Evolutionary conservation across 805 yeast genomes (phyloP).

Genomic region (Cyberlindnera japonica): DNA sequence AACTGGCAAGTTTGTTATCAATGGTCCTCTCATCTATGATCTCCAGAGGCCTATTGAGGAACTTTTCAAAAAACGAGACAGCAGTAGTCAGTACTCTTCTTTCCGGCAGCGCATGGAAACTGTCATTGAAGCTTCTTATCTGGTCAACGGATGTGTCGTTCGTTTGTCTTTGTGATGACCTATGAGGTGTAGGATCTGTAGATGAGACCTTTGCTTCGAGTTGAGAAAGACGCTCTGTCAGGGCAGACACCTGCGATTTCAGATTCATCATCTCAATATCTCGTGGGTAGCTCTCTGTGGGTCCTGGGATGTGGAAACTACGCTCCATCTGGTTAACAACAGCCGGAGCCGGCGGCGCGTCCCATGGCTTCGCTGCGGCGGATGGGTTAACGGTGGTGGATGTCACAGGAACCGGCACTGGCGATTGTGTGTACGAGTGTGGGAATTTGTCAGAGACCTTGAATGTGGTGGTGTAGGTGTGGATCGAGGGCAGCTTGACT

Average conservation of each 20-base stretch:
- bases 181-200: neutral
- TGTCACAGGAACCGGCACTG: neutral
- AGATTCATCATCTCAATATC: slow-evolving; percentile 15
- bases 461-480: slow-evolving; percentile 19
- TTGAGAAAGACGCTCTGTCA: slow-evolving; percentile 13
- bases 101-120: slow-evolving; percentile 7
- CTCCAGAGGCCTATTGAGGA: slow-evolving; percentile 16
- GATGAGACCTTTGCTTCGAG: slow-evolving; percentile 15
- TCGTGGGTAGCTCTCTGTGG: neutral
- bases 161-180: neutral
- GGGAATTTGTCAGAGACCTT: slow-evolving; percentile 11
- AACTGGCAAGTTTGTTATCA: slow-evolving; percentile 4
- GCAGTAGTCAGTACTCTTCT: slow-evolving; percentile 1
- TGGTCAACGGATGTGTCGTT: neutral
- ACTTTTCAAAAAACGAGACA: slow-evolving; percentile 12
- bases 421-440: slow-evolving; percentile 8
- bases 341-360: neutral
- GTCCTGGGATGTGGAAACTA: slow-evolving; percentile 1
- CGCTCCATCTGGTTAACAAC: neutral
- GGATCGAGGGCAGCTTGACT: slow-evolving; percentile 18
- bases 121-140: slow-evolving; percentile 2
- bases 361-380: neutral
- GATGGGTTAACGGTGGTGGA: neutral
- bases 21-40: slow-evolving; percentile 15
- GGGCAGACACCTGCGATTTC: slow-evolving; percentile 13